Base-by-base conservation (phyloP, 441 rosid species). In the Jatropha podagrica region DNA sequence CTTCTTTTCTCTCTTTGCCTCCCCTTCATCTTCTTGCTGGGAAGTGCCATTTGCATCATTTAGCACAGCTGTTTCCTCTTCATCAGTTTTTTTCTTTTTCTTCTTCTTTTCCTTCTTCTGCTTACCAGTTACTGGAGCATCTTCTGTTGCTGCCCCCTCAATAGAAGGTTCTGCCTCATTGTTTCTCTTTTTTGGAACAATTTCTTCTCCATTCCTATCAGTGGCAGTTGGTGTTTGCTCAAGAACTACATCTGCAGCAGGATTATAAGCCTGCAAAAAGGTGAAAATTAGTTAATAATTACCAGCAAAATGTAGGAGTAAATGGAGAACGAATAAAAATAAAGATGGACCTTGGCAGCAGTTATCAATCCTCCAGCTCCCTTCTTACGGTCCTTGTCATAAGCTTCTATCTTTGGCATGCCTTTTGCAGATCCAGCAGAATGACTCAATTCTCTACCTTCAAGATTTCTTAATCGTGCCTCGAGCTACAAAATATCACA, bases 361-460 rank as follows among this genome's bases (percentile, higher is more conserved):
- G 96, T 89, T 66, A 90, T 83, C 76, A 92, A 68, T 40, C 85
- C 97, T 14, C 94, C 90, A 49, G 91, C 77, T 1, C 91, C 91
- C 80, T 77, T 85, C 88, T 89, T 95, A 42, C 89, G 76, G 74
- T 95, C 98, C 79, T 91, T 95, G 79, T 90, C 88, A 82, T 95
- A 91, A 51, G 80, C 91, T 84, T 93, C 97, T 62, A 93, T 90
- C 87, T 88, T 91, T 2, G 99, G 96, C 58, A 93, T 95, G 83
- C 99, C 97, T 84, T 93, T 93, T 18, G 88, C 87, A 68, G 98
- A 93, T 27, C 95, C 97, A 54, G 96, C 94, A 40, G 92, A 84
- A 23, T 84, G 90, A 68, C 94, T 82, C 74, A 90, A 73, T 75
- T 90, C 97, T 85, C 82, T 90, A 40, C 98, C 96, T 80, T 95